Evolutionary conservation across 2,329 filamentous ascomycete species (phyloP), one percentile per base, ranked within the genome.

Genomic region (Pseudonectria buxi): DNA sequence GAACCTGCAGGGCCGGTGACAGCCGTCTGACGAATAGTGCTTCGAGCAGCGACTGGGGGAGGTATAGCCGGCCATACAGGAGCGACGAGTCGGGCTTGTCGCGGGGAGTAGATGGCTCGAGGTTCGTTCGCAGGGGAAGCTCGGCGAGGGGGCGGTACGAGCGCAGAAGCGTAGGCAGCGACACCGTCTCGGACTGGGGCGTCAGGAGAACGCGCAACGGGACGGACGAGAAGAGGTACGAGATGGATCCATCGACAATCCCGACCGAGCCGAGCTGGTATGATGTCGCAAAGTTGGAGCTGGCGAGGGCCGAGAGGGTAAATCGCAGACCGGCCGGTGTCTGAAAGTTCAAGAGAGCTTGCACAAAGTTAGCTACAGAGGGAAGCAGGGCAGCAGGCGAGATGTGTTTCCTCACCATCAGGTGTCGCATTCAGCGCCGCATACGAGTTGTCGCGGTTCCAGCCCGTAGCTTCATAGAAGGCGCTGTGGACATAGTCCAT

Each of bases 401-500:
- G 7, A 10, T 6, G 13, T 12, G 32, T 33, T 41, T 33, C 50
- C 63, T 46, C 69, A 85, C 83, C 85, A 68, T 87, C 78, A 31
- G 86, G 79, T 4, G 87, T 94, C 39, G 83, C 80, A 50, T 88
- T 95, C 54, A 95, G 70, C 46, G 82, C 78, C 49, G 86, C 81
- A 66, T 95, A 95, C 41, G 86, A 92, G 63, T 94, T 95, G 69
- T 95, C 87, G 55, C 79, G 74, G 58, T 89, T 85, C 89, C 89
- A 95, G 59, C 83, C 76, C 30, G 88, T 89, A 37, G 84, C 82
- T 58, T 84, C 74, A 61, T 87, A 86, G 67, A 95, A 95, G 54
- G 86, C 85, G 65, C 83, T 76, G 65, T 94, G 87, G 68, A 95
- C 83, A 69, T 94, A 90, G 66, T 94, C 88, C 86, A 95, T 94